These are phyloP conservation scores for Pyropia yezoensis DNA, from an alignment of 23 red algal genomes.

Conservation along the genomic window DNA sequence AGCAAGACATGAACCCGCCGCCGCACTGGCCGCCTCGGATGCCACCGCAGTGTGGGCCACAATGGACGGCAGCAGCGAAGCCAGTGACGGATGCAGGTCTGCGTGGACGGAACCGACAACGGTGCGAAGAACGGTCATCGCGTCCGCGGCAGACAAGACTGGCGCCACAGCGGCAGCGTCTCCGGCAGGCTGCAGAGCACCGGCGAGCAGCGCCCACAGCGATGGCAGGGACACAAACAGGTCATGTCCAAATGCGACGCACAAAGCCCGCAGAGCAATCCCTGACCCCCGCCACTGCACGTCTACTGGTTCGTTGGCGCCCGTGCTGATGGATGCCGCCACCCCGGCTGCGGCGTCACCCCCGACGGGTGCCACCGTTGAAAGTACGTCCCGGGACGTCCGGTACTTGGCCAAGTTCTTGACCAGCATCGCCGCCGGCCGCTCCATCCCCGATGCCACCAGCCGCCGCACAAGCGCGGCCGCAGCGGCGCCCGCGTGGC, in stretches of 20 bases:
- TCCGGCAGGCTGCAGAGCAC: not conserved
- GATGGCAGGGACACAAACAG: not conserved
- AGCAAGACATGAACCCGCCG: constrained; percentile 44
- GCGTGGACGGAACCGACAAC: constrained; percentile 14
- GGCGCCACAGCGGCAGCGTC: not conserved
- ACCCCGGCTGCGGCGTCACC: too few relatives aligned
- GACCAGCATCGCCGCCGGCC: constrained; percentile 35
- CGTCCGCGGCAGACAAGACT: constrained; percentile 4
- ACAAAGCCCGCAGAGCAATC: too few relatives aligned
- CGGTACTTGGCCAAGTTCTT: constrained; percentile 88
- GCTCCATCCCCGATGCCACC: constrained; percentile 20
- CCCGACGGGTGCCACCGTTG: too few relatives aligned
- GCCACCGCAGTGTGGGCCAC: constrained; percentile 31
- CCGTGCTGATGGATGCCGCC: too few relatives aligned
- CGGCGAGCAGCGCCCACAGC: not conserved
- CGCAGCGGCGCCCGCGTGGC: constrained; percentile 23
- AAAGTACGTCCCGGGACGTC: not conserved
- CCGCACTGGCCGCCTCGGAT: constrained; percentile 1
- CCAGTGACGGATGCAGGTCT: constrained; percentile 15
- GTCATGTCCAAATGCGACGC: too few relatives aligned
- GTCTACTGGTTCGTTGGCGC: too few relatives aligned
- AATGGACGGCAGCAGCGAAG: constrained; percentile 33
- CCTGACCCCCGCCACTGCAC: too few relatives aligned
- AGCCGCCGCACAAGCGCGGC: constrained; percentile 39
- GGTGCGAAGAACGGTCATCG: constrained; percentile 29